Percentiles rank a stretch among this genome's conserved stretches.
These are phyloP conservation scores for Penicillium occitanis DNA, from an alignment of 2,329 filamentous ascomycete species.

Conservation along the genomic window DNA sequence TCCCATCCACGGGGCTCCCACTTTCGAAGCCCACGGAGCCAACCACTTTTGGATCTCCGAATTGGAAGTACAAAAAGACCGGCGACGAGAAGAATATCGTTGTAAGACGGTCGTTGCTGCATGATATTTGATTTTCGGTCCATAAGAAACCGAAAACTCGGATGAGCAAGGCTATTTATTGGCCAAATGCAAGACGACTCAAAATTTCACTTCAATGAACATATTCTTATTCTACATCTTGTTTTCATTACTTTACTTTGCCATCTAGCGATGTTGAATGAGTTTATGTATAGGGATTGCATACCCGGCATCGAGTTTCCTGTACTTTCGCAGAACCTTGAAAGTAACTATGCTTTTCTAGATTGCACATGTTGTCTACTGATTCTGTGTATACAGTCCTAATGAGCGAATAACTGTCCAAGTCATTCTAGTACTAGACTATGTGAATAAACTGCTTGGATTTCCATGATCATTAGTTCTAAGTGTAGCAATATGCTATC, in stretches of 20 bases:
- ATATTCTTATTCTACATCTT: neutral
- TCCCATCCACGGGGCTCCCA: constrained; percentile 6
- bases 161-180: neutral
- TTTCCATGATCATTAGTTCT: neutral
- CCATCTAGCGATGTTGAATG: constrained; percentile 1
- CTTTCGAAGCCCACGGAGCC: neutral
- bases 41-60: neutral
- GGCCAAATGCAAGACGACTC: neutral
- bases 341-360: neutral
- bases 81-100: neutral
- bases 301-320: neutral
- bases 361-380: neutral
- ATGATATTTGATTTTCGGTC: constrained; percentile 8
- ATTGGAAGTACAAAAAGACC: neutral
- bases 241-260: neutral
- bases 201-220: constrained; percentile 12
- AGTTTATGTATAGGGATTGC: neutral
- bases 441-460: neutral
- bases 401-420: neutral
- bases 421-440: neutral
- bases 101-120: constrained; percentile 5
- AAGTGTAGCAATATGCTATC: neutral
- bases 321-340: neutral
- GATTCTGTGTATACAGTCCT: neutral
- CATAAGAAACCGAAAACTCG: too few species aligned